A percentile compares a stretch with the other conserved stretches of the same genome.
Evolutionary conservation across 345 rosid species (phyloP).

Genomic region (Salix exigua): DNA sequence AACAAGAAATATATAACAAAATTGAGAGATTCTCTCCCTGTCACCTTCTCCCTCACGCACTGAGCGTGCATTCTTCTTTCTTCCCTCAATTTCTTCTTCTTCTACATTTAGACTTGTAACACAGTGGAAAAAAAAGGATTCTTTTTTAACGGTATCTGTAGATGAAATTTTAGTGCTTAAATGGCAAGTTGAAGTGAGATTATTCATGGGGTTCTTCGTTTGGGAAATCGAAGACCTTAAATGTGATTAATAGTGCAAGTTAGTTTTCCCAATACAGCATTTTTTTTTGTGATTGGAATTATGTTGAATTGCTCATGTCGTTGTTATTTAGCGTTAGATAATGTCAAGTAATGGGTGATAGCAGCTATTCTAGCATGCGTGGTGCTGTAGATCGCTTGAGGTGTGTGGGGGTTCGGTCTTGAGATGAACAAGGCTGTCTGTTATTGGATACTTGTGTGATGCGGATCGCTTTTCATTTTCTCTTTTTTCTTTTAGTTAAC

Average conservation of each 20-base stretch:
- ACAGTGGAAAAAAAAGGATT: not conserved
- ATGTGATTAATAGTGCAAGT: not conserved
- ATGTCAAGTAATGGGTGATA: not conserved
- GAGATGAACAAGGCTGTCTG: not conserved
- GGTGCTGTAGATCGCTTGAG: not conserved
- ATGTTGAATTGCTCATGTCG: not conserved
- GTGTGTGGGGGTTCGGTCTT: not conserved
- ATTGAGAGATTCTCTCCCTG: too few species aligned
- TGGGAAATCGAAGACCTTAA: not conserved
- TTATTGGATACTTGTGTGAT: not conserved
- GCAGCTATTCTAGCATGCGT: not conserved
- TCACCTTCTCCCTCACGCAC: too few species aligned
- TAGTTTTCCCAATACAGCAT: not conserved
- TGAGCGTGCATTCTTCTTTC: too few species aligned
- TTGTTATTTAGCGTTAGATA: not conserved
- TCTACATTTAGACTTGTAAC: too few species aligned
- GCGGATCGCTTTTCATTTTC: not conserved
- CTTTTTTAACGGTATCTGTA: not conserved
- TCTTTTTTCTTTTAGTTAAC: not conserved
- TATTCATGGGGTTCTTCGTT: not conserved
- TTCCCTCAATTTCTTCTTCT: too few species aligned
- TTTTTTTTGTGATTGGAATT: not conserved
- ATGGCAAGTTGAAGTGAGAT: not conserved
- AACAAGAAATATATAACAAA: too few species aligned
- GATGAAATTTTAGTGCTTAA: not conserved